phyloP scores from a whole-genome alignment of 2,329 filamentous ascomycete species.

The Colletotrichum melonis region DNA sequence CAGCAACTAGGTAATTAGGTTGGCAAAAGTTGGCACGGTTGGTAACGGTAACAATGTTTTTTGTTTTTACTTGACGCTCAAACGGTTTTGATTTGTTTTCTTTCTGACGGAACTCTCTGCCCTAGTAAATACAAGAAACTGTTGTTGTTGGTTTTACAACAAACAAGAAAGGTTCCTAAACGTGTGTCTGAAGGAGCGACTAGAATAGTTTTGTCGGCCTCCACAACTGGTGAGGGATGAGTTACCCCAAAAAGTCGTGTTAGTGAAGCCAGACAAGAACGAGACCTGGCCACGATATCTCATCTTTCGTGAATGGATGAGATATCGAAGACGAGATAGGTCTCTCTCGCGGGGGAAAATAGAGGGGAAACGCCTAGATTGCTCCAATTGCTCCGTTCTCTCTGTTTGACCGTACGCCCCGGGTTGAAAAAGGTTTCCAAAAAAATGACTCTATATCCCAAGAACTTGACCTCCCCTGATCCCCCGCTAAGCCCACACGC shows the following conservation, averaged over 20 bases:
- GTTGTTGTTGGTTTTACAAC: background rate
- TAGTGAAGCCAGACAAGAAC: background rate
- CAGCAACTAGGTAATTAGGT: background rate
- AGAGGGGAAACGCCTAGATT: slow-evolving; percentile 26
- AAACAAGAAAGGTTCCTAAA: background rate
- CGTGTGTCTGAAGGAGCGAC: background rate
- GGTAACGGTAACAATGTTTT: background rate
- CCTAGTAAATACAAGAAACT: background rate
- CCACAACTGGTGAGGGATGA: background rate
- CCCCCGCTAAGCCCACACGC: background rate
- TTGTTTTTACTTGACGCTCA: background rate
- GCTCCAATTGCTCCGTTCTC: slow-evolving; percentile 29
- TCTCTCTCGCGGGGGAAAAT: background rate
- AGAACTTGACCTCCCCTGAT: background rate
- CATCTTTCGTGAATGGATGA: no score
- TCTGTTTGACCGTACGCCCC: background rate
- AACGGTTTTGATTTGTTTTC: background rate
- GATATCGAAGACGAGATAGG: background rate
- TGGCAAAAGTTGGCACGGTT: background rate
- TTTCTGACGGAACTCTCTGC: background rate
- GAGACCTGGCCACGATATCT: background rate
- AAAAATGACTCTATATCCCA: slow-evolving; percentile 17
- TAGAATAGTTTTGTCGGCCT: background rate
- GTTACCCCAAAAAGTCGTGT: background rate
- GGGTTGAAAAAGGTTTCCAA: background rate